phyloP scores from a whole-genome alignment of 257 asterid species.

The Haberlea rhodopensis region DNA sequence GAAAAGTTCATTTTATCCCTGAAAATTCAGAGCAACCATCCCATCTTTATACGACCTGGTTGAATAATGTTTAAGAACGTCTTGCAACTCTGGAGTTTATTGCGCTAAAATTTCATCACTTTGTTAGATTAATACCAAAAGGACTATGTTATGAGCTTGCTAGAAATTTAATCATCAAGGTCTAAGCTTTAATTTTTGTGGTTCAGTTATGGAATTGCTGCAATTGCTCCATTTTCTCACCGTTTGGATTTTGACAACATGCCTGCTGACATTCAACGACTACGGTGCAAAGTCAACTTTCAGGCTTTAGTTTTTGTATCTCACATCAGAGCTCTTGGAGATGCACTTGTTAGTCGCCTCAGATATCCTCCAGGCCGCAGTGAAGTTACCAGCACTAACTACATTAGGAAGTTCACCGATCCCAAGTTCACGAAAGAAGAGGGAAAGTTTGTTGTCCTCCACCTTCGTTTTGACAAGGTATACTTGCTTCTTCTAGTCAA shows the following conservation, averaged over 20 bases:
- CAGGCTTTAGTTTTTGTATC: conserved; percentile 86
- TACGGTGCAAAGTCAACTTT: conserved; percentile 96
- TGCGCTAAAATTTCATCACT: not conserved
- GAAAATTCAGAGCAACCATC: not conserved
- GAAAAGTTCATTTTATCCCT: not conserved
- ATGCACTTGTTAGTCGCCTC: conserved; percentile 78
- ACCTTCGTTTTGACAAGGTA: conserved; percentile 98
- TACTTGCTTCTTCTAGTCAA: conserved; percentile 7
- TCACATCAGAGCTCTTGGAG: conserved; percentile 82
- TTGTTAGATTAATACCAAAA: not conserved
- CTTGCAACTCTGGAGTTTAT: not conserved
- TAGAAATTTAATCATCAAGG: not conserved
- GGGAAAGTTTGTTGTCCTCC: conserved; percentile 84
- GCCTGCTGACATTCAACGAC: conserved; percentile 88
- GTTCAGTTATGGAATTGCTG: conserved; percentile 89
- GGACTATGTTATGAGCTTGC: not conserved
- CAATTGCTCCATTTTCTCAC: conserved; percentile 94
- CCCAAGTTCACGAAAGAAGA: conserved; percentile 38
- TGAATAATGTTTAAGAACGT: no score
- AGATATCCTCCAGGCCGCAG: conserved; percentile 45
- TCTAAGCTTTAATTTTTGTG: conserved; percentile 6
- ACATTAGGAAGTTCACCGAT: conserved; percentile 43
- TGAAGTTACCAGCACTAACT: conserved; percentile 38
- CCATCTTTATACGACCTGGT: no score
- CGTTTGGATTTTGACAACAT: conserved; percentile 86